These are phyloP conservation scores for Coprinopsis sp. DNA, from an alignment of 768 basidiomycete genomes.

Conservation along the genomic window DNA sequence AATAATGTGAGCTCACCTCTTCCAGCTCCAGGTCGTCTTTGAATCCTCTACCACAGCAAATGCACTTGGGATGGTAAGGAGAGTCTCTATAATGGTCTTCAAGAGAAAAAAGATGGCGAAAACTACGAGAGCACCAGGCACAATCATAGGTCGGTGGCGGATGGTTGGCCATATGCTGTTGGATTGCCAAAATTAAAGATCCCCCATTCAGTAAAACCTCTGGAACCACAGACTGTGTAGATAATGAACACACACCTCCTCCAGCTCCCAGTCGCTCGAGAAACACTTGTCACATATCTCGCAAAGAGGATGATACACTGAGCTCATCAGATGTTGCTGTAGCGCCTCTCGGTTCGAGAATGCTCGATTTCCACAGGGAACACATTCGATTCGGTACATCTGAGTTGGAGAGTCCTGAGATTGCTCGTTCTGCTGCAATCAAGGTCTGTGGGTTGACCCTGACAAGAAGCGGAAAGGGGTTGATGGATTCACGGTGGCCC, in stretches of 20 bases:
- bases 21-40: constrained; percentile 28
- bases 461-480: no score
- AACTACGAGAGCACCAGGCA: constrained; percentile 27
- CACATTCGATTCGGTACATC: constrained; percentile 17
- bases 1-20: constrained; percentile 26
- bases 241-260: constrained; percentile 33
- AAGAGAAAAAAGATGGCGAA: constrained; percentile 31
- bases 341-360: constrained; percentile 35
- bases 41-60: constrained; percentile 40
- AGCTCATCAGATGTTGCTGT: constrained; percentile 32
- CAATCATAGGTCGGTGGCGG: constrained; percentile 41
- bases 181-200: constrained; percentile 5
- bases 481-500: no score
- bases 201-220: not conserved
- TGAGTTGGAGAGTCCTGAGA: no score
- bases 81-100: constrained; percentile 46
- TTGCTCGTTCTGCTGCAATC: no score
- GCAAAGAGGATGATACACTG: constrained; percentile 33
- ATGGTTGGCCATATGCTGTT: constrained; percentile 40
- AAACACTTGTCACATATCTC: constrained; percentile 31
- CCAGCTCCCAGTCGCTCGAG: constrained; percentile 29
- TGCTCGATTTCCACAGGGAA: constrained; percentile 30
- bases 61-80: constrained; percentile 41
- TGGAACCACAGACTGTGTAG: not conserved
- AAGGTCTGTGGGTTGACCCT: no score